phyloP scores from a whole-genome alignment of 192 early-diverging fungal species.

The Coemansia sp. region DNA sequence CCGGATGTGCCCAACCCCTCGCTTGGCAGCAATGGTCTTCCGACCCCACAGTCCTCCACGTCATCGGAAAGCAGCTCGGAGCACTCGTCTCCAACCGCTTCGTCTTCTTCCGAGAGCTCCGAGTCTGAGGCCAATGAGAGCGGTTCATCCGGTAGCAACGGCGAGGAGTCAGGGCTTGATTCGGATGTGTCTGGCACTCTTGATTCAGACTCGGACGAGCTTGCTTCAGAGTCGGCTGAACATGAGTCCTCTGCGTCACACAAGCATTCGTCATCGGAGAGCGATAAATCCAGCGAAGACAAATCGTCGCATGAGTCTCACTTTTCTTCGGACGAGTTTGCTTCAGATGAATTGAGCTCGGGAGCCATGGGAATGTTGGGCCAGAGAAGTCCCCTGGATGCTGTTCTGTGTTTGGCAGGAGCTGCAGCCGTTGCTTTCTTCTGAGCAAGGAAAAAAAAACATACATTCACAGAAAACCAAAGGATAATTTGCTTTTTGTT shows the following conservation, averaged over 20 bases:
- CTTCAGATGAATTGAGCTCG: too few relatives aligned
- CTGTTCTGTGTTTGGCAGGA: constrained; percentile 26
- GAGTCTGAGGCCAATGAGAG: not conserved
- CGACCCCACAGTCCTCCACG: not conserved
- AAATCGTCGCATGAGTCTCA: constrained; percentile 15
- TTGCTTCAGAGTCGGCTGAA: not conserved
- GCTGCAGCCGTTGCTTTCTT: constrained; percentile 40
- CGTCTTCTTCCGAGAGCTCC: not conserved
- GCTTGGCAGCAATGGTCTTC: not conserved
- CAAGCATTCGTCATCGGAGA: not conserved
- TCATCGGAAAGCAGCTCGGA: not conserved
- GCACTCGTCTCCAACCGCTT: not conserved
- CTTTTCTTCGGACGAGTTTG: not conserved
- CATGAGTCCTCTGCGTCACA: not conserved
- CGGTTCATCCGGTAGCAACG: not conserved
- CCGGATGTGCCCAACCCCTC: not conserved
- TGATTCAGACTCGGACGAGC: constrained; percentile 7
- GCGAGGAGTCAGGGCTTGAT: constrained; percentile 1
- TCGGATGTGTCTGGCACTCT: not conserved
- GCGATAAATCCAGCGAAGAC: constrained; percentile 9
- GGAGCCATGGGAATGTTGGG: too few relatives aligned
- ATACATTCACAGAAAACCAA: not conserved
- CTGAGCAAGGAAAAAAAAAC: constrained; percentile 10
- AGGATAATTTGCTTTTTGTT: not conserved
- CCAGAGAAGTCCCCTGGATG: not conserved